Conservation (phyloP, 202 grass and related monocot species). For the Zoysia matrella region DNA sequence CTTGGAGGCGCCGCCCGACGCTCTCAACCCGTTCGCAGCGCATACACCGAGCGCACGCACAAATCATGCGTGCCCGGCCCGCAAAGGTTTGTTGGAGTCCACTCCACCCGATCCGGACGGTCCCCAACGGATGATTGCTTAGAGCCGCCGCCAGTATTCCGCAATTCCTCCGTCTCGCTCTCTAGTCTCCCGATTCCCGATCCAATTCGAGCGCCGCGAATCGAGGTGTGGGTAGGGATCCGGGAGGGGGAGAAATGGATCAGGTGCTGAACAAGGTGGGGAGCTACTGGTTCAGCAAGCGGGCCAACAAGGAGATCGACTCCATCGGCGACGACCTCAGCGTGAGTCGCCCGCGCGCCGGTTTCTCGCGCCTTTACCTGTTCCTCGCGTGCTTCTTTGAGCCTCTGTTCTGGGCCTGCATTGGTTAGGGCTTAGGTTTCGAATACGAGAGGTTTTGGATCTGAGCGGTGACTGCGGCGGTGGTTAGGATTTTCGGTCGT, state of each 20-base stretch:
- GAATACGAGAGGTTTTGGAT: constrained; percentile 8
- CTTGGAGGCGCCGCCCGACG: neutral
- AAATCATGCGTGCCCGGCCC: neutral
- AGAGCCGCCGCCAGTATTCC: neutral
- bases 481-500: neutral
- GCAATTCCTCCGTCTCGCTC: neutral
- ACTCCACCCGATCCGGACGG: neutral
- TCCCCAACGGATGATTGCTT: neutral
- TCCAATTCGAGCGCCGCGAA: neutral
- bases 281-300: constrained; percentile 95
- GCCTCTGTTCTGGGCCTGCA: neutral
- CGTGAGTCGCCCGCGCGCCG: constrained; percentile 31
- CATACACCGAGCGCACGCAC: neutral
- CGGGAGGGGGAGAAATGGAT: constrained; percentile 59
- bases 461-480: neutral
- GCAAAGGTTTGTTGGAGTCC: neutral
- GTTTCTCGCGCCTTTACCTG: neutral
- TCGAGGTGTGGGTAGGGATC: constrained; percentile 15
- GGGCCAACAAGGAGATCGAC: constrained; percentile 88
- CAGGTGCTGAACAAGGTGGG: constrained; percentile 93
- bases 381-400: neutral
- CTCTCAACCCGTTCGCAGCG: fast-evolving
- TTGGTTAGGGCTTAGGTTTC: neutral
- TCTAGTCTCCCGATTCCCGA: neutral
- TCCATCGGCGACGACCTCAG: constrained; percentile 86